A percentile compares a stretch with the other conserved stretches of the same genome.
These are phyloP conservation scores for Podospora australis DNA, from an alignment of 495 filamentous ascomycete species.

Conservation along the genomic window DNA sequence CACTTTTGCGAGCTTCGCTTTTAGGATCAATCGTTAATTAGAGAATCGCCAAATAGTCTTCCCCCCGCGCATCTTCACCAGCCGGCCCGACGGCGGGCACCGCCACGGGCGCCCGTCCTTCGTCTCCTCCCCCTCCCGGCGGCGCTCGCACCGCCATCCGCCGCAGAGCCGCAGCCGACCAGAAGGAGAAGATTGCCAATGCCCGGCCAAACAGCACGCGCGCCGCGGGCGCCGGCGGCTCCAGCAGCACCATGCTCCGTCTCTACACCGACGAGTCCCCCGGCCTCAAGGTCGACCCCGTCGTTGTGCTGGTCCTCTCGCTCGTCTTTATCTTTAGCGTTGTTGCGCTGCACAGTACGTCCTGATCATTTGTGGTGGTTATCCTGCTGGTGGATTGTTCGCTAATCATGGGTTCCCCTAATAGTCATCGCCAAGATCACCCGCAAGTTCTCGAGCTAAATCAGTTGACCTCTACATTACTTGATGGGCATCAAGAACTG, in stretches of 20 bases:
- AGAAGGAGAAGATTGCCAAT: conserved; percentile 92
- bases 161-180: conserved; percentile 87
- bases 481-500: not conserved
- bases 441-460: conserved; percentile 74
- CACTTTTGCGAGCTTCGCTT: no score
- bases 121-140: conserved; percentile 85
- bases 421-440: conserved; percentile 95
- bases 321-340: conserved; percentile 98
- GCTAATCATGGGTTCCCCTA: no score
- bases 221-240: conserved; percentile 89
- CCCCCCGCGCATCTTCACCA: conserved; percentile 66
- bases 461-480: not conserved
- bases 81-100: conserved; percentile 41
- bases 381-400: no score
- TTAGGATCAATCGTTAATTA: not conserved
- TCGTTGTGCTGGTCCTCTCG: conserved; percentile 89
- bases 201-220: conserved; percentile 82
- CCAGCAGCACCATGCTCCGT: conserved; percentile 96
- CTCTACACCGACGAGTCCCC: conserved; percentile 99
- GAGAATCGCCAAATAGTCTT: conserved; percentile 47
- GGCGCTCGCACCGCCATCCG: conserved; percentile 92
- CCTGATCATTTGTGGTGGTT: no score
- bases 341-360: conserved; percentile 91
- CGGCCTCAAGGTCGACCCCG: conserved; percentile 92
- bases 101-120: conserved; percentile 62